Evolutionary conservation across 2,329 filamentous ascomycete genomes (phyloP), one percentile per base, ranked within the genome.

Genomic region (Aspergillus transmontanensis): DNA sequence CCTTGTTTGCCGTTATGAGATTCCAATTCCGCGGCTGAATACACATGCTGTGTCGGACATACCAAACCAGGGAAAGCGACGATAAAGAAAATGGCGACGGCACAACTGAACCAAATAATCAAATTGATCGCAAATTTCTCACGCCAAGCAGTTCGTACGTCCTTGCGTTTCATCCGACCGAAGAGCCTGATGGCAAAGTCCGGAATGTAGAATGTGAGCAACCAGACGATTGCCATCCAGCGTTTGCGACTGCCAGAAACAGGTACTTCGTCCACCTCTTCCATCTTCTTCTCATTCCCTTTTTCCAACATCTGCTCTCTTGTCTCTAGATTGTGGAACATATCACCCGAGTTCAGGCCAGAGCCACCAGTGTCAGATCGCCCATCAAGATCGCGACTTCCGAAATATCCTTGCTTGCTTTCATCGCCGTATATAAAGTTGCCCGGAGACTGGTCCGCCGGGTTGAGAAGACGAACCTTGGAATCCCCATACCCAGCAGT

Each of bases 71-170:
- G 96, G 74, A 99, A 96, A 60, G 89, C 85, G 64, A 98, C 85
- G 73, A 98, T 93, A 83, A 99, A 91, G 83, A 99, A 99, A 61
- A 90, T 86, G 32, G 92, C 88, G 56, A 91, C 79, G 19, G 81
- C 82, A 80, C 94, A 98, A 75, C 86, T 87, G 62, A 94, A 82
- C 95, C 96, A 99, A 75, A 99, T 99, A 74, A 98, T 86, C 77
- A 99, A 84, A 82, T 99, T 99, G 85, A 99, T 99, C 59, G 95
- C 94, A 63, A 99, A 78, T 84, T 99, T 99, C 78, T 99, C 95
- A 74, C 95, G 87, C 95, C 95, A 99, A 0, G 95, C 95, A 76
- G 91, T 85, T 28, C 94, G 91, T 10, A 99, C 88, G 76, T 99
- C 95, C 75, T 96, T 96, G 65, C 95, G 91, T 64, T 90, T 86